Conservation (phyloP, 371 early-diverging fungal genomes). For the Apophysomyces trapeziformis region DNA sequence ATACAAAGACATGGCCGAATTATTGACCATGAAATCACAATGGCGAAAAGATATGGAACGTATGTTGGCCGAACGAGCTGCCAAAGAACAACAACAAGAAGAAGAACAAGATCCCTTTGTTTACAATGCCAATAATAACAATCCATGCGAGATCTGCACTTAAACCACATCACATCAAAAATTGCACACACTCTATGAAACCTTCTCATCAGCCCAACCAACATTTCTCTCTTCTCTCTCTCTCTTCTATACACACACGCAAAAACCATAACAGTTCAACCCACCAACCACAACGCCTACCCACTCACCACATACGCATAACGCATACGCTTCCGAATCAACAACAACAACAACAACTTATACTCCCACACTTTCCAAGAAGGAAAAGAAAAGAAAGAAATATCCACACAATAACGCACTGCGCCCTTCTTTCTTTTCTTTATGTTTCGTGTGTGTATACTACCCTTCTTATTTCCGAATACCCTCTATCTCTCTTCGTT, state of each 20-base stretch:
- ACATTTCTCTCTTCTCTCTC: too few relatives aligned
- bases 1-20: constrained; percentile 52
- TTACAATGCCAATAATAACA: constrained; percentile 1
- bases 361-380: not conserved
- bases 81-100: constrained; percentile 20
- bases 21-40: constrained; percentile 51
- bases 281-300: too few relatives aligned
- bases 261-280: too few relatives aligned
- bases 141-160: constrained; percentile 3
- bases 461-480: too few relatives aligned
- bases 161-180: not conserved
- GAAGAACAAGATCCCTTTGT: not conserved
- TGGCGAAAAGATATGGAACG: constrained; percentile 52
- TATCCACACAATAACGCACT: too few relatives aligned
- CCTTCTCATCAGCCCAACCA: too few relatives aligned
- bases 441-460: too few relatives aligned
- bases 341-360: not conserved
- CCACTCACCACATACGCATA: not conserved
- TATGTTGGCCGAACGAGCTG: constrained; percentile 41
- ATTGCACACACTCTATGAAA: too few relatives aligned
- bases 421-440: too few relatives aligned
- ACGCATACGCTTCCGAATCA: not conserved
- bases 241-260: too few relatives aligned
- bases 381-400: not conserved
- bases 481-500: too few relatives aligned